Evolutionary conservation across 106 monocot species (phyloP), one percentile per base, ranked within the genome.

Genomic region (Phalaenopsis equestris): DNA sequence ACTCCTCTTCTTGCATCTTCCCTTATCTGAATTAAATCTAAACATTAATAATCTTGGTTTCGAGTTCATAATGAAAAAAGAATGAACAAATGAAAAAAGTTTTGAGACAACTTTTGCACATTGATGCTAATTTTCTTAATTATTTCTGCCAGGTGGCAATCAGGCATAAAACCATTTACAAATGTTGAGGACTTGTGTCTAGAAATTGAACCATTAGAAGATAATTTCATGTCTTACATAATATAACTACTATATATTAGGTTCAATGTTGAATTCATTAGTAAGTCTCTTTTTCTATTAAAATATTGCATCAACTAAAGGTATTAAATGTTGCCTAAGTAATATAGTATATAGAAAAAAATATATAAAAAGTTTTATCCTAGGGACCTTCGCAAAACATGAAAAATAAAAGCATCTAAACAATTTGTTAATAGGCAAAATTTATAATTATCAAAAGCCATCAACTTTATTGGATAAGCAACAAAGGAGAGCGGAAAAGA

Each of bases 1-100:
- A 98, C 85, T 72, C 97, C 97, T 85, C 89, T 98, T 58, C 80
- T 94, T 67, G 87, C 79, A 87, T 98, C 97, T 88, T 98, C 97
- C 75, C 97, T 83, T 83, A 98, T 89, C 97, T 94, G 81, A 21
- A 81, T 82, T 10, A 72, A 23, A 58, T 17, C 24, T 45, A 67
- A 38, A 24, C 2, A 45, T 21, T 76, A 52, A 78, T 23, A 56
- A 18, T 21, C 72, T 55, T 41, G 56, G 38, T 72, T 68, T 72
- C 76, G 56, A 68, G 55, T 23, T 74, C 14, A 78, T 65, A 72
- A 14, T 36, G 38, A 74, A 36, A 74, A 39, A 42, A 55, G 24
- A 78, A 55, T 5, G 3, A 56, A 41, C 14, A 58, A 78, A 57
- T 56, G 16, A 18, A 58, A 12, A 78, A 39, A 18, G n/a, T 8